Evolutionary conservation across 2,329 filamentous ascomycete species (phyloP).

Genomic region (Fusarium redolens): DNA sequence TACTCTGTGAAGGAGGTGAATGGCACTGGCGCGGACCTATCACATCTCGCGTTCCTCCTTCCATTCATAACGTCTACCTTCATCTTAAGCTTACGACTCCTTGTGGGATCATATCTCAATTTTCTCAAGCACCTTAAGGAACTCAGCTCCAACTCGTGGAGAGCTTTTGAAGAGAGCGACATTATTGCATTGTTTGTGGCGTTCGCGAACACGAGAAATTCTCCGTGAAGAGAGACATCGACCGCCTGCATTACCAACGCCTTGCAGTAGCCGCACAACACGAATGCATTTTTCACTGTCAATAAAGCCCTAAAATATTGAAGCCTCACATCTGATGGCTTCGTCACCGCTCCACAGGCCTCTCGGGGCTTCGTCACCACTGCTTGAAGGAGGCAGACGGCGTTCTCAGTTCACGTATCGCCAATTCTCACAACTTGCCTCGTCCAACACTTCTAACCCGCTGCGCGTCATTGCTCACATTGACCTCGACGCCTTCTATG

Average conservation of each 20-base stretch:
- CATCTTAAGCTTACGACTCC: not conserved
- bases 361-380: constrained; percentile 44
- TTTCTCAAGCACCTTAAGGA: not conserved
- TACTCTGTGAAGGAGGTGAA: not conserved
- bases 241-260: constrained; percentile 4
- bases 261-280: constrained; percentile 10
- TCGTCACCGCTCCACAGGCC: constrained; percentile 32
- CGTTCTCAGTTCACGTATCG: constrained; percentile 86
- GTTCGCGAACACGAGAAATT: constrained; percentile 3
- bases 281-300: constrained; percentile 3
- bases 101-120: not conserved
- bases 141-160: not conserved
- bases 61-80: constrained; percentile 11
- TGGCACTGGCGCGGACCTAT: constrained; percentile 10
- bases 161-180: not conserved
- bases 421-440: constrained; percentile 80
- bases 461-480: constrained; percentile 90
- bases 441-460: constrained; percentile 77
- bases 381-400: constrained; percentile 40
- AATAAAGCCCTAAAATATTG: not conserved
- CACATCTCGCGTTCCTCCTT: not conserved
- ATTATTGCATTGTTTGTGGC: not conserved
- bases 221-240: constrained; percentile 1
- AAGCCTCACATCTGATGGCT: constrained; percentile 33
- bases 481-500: constrained; percentile 97